Evolutionary conservation across 1,284 basidiomycete species (phyloP), one percentile per base, ranked within the genome.

Genomic region (Cryptococcus maquisensis): DNA sequence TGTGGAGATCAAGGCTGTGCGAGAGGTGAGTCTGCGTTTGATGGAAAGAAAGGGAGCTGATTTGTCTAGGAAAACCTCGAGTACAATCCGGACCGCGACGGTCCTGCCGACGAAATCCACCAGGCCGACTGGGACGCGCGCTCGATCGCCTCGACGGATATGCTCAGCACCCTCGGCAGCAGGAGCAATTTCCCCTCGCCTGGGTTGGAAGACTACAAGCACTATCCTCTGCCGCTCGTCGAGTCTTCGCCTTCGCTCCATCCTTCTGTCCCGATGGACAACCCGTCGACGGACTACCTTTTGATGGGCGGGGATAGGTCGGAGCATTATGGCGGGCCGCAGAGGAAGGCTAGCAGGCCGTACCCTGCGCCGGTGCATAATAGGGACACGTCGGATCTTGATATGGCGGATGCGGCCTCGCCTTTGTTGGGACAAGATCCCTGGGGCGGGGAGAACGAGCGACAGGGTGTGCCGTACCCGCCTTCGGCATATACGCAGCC

Each of bases 21-120:
- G 65, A 54, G 73, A 74, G 51, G 68, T 71, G 53, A 62, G 66
- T 55, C 10, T 32, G 20, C 9, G 20, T 40, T 8, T 16, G 18
- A 20, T n/a, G 32, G 18, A n/a, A 32, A 35, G 23, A 26, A 24
- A 7, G 2, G 8, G 4, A 26, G 28, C 13, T 8, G n/a, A 23
- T 47, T 53, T 12, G 7, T 32, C 20, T 26, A 71, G 70, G 74
- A 75, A 60, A 73, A 75, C 56, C 66, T 77, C 56, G 74, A 76
- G 48, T 77, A 72, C 67, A 68, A 77, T 54, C 72, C 75, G 2
- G 46, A 50, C 6, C 63, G 66, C 43, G 73, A 75, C 43, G 67
- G 65, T 42, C 60, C 67, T 2, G 56, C 55, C 20, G 71, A 69
- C 49, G 69, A 66, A 38, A 56, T 60, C 18, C 63, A 67, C 46